phyloP scores from a whole-genome alignment of 495 filamentous ascomycete genomes.

The Aspergillus saccharolyticus region DNA sequence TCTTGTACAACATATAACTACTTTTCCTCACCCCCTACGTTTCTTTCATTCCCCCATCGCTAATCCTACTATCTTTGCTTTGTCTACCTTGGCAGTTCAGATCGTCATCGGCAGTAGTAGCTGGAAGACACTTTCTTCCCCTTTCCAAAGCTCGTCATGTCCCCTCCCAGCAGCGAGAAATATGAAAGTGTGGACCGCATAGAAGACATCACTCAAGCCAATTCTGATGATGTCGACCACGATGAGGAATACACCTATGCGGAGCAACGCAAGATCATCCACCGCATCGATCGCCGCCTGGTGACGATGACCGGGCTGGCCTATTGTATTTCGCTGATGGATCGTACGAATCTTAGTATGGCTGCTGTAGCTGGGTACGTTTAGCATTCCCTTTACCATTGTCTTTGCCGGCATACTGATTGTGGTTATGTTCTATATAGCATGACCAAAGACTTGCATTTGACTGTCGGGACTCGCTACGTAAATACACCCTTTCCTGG shows the following conservation, averaged over 20 bases:
- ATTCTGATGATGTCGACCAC: slow-evolving; percentile 16
- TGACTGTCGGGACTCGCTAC: slow-evolving; percentile 42
- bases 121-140: neutral
- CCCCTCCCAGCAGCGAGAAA: slow-evolving; percentile 22
- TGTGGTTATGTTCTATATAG: slow-evolving; percentile 6
- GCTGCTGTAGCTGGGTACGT: slow-evolving; percentile 57
- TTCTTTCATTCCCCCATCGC: neutral
- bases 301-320: slow-evolving; percentile 59
- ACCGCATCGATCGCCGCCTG: slow-evolving; percentile 56
- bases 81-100: no score
- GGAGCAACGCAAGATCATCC: slow-evolving; percentile 47
- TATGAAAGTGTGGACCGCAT: slow-evolving; percentile 22
- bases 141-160: slow-evolving; percentile 5
- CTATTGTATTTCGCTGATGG: slow-evolving; percentile 64
- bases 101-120: no score
- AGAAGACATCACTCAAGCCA: slow-evolving; percentile 24
- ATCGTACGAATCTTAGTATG: slow-evolving; percentile 60
- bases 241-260: slow-evolving; percentile 34
- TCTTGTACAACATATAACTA: neutral
- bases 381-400: neutral
- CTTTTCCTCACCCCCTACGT: neutral
- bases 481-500: slow-evolving; percentile 8
- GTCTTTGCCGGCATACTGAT: neutral
- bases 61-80: neutral
- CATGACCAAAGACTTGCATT: slow-evolving; percentile 49